Percentiles rank a stretch among this genome's conserved stretches.
Evolutionary conservation across 805 yeast species (phyloP).

Genomic region (Saccharomycopsis capsularis): DNA sequence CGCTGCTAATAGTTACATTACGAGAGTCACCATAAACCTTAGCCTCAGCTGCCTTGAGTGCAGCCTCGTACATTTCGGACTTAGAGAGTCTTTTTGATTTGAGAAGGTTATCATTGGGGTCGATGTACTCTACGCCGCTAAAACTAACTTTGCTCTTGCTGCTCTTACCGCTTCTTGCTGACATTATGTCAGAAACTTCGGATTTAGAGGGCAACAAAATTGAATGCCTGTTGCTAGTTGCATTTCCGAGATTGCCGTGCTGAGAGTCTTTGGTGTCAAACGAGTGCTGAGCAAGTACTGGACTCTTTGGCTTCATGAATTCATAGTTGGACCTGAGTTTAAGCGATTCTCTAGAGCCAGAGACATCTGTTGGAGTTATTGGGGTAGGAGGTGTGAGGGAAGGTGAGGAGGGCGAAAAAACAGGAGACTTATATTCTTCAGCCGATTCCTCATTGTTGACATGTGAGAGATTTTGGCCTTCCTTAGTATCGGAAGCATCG

Average conservation of each 20-base stretch:
- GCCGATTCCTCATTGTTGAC: no score
- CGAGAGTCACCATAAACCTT: conserved; percentile 14
- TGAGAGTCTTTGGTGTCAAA: not conserved
- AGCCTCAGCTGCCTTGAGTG: conserved; percentile 14
- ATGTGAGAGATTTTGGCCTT: no score
- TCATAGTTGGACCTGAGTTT: no score
- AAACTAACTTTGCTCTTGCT: conserved; percentile 14
- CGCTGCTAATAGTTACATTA: not conserved
- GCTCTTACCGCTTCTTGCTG: conserved; percentile 15
- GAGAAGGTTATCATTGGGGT: not conserved
- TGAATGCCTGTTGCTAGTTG: not conserved
- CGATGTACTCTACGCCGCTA: conserved; percentile 15
- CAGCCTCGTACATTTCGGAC: conserved; percentile 16
- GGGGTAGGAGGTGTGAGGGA: not conserved
- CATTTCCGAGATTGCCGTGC: no score
- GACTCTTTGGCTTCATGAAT: not conserved
- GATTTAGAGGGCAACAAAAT: not conserved
- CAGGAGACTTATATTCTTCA: no score
- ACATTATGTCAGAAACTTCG: conserved; percentile 2
- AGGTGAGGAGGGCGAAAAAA: no score
- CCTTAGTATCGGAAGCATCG: not conserved
- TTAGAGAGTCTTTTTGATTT: conserved; percentile 4
- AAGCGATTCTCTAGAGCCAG: no score
- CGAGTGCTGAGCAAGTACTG: not conserved
- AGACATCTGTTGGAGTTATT: no score